A percentile compares a stretch with the other conserved stretches of the same genome.
Conservation (phyloP, 257 asterid species). For the Solanum infundibuliforme region DNA sequence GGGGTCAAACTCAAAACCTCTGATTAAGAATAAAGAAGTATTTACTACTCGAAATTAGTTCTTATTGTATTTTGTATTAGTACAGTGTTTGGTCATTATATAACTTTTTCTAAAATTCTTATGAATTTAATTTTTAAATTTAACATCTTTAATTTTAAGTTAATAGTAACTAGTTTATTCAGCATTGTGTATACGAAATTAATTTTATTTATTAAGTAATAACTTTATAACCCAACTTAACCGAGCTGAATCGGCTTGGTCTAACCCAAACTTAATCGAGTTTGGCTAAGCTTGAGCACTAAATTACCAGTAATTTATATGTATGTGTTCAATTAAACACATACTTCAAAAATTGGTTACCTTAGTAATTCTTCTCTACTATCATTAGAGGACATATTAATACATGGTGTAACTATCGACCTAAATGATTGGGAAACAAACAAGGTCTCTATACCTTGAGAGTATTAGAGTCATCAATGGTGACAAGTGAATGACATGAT, state of each 20-base stretch:
- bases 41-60: neutral
- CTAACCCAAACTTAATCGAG: neutral
- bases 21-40: too few species aligned
- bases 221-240: neutral
- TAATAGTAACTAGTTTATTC: neutral
- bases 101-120: neutral
- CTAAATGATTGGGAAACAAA: neutral
- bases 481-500: neutral
- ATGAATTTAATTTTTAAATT: neutral
- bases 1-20: neutral
- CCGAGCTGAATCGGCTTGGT: neutral
- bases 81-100: neutral
- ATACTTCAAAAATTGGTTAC: neutral
- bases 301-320: neutral
- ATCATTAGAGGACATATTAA: neutral
- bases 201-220: neutral
- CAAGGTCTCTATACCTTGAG: neutral
- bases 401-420: fast-evolving
- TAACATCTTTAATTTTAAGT: neutral
- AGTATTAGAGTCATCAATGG: neutral
- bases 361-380: neutral
- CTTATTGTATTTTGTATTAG: neutral
- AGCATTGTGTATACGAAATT: neutral
- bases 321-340: neutral
- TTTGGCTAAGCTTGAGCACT: neutral